Evolutionary conservation across 768 basidiomycete genomes (phyloP).

Genomic region (Leccinum fibrillosum): DNA sequence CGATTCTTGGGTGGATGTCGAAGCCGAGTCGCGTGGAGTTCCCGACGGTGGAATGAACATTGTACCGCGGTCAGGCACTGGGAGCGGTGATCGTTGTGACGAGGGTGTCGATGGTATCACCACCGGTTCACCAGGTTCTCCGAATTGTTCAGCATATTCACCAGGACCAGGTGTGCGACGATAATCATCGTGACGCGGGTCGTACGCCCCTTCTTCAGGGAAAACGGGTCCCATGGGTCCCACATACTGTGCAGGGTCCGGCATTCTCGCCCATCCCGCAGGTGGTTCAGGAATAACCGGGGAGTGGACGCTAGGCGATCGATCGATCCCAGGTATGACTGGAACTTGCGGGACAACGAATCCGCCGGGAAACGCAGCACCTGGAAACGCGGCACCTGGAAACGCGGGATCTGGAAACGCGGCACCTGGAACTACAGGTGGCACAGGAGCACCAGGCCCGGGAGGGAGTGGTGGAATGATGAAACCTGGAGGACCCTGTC

Average conservation of each 20-base stretch:
- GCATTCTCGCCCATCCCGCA: constrained; percentile 19
- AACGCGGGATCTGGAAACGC: constrained; percentile 2
- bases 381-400: constrained; percentile 7
- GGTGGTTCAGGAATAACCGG: constrained; percentile 29
- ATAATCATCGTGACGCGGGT: neutral
- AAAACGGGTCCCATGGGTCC: constrained; percentile 31
- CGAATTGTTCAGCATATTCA: constrained; percentile 4
- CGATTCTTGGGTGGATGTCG: constrained; percentile 27
- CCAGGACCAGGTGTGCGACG: constrained; percentile 4
- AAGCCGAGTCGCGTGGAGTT: constrained; percentile 7
- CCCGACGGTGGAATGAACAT: constrained; percentile 13
- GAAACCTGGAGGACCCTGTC: constrained; percentile 16
- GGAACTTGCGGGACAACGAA: constrained; percentile 22
- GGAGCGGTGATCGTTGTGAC: constrained; percentile 16
- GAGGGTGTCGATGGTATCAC: constrained; percentile 24
- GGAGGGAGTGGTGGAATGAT: constrained; percentile 25
- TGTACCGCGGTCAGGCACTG: constrained; percentile 14
- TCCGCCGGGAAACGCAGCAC: constrained; percentile 12
- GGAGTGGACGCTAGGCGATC: constrained; percentile 1
- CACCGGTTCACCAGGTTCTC: constrained; percentile 16
- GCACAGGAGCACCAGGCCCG: constrained; percentile 8
- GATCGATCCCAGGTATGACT: constrained; percentile 19
- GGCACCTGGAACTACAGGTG: constrained; percentile 15
- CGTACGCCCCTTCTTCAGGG: constrained; percentile 31
- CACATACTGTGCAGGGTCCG: constrained; percentile 17